A percentile compares a stretch with the other conserved stretches of the same genome.
Conservation (phyloP, 164 flowering plant genomes). For the Tinospora cordifolia region DNA sequence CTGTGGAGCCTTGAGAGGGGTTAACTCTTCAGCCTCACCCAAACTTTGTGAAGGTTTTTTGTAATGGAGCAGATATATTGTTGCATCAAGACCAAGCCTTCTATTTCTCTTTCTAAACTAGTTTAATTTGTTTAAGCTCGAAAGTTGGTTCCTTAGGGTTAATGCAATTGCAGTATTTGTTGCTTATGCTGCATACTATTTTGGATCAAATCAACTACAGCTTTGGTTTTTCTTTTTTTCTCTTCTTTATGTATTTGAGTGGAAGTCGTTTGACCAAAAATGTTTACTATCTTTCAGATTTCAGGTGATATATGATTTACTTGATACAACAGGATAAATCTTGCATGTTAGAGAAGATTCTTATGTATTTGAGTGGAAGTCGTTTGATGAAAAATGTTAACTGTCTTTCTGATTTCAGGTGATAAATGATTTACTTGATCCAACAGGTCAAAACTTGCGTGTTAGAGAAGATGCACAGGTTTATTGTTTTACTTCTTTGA, state of each 20-base stretch:
- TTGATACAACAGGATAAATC: no score
- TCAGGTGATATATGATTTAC: no score
- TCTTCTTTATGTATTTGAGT: neutral
- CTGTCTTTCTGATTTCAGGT: constrained; percentile 39
- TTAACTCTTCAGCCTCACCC: no score
- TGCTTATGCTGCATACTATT: constrained; percentile 2
- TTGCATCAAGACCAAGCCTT: no score
- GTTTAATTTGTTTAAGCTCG: no score
- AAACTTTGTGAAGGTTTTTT: no score
- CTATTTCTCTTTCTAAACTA: no score
- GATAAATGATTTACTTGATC: constrained; percentile 97
- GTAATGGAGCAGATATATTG: no score
- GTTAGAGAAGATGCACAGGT: constrained; percentile 99
- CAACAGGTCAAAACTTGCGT: constrained; percentile 94
- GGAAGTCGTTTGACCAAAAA: neutral
- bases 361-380: neutral
- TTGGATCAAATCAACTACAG: neutral
- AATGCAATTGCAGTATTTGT: neutral
- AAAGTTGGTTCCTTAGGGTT: no score
- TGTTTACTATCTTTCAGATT: no score
- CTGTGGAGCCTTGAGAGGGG: no score
- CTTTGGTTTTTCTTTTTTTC: neutral
- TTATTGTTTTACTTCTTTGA: constrained; percentile 7
- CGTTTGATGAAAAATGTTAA: neutral
- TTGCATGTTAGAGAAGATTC: no score